phyloP scores from a whole-genome alignment of 2,329 filamentous ascomycete genomes.

The Neopestalotiopsis rosae region DNA sequence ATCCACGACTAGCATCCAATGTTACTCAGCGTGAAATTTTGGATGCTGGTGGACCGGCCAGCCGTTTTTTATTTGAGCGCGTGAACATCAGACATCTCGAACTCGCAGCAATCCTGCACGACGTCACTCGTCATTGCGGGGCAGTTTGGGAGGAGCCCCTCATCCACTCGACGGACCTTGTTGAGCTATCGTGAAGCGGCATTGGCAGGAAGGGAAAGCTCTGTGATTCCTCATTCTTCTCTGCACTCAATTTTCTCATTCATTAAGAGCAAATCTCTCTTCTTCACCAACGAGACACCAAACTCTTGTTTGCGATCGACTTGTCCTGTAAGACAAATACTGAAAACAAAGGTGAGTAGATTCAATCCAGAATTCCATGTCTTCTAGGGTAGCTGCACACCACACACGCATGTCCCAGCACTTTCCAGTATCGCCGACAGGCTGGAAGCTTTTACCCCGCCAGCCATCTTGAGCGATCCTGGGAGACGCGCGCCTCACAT shows the following conservation, averaged over 20 bases:
- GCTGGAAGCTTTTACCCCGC: slow-evolving; percentile 8
- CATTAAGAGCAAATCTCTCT: neutral
- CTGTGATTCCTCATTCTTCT: slow-evolving; percentile 5
- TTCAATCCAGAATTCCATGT: neutral
- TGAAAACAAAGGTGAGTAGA: neutral
- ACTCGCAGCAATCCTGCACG: neutral
- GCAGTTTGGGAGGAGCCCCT: slow-evolving; percentile 8
- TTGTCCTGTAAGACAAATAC: no score
- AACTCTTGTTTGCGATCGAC: no score
- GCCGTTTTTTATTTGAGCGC: neutral
- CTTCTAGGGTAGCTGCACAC: neutral
- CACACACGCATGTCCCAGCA: neutral
- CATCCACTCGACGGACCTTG: neutral
- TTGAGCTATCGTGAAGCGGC: slow-evolving; percentile 11
- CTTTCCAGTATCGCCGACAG: neutral
- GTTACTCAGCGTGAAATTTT: neutral
- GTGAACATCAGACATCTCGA: neutral
- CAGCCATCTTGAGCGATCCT: slow-evolving; percentile 6
- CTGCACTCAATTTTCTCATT: neutral
- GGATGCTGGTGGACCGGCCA: neutral
- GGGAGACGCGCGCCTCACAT: slow-evolving; percentile 10
- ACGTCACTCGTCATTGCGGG: slow-evolving; percentile 9
- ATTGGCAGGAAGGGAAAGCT: neutral
- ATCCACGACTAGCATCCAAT: neutral
- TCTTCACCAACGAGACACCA: neutral